These are phyloP conservation scores for Trichoderma koningiopsis DNA, from an alignment of 2,329 filamentous ascomycete species.

Conservation along the genomic window DNA sequence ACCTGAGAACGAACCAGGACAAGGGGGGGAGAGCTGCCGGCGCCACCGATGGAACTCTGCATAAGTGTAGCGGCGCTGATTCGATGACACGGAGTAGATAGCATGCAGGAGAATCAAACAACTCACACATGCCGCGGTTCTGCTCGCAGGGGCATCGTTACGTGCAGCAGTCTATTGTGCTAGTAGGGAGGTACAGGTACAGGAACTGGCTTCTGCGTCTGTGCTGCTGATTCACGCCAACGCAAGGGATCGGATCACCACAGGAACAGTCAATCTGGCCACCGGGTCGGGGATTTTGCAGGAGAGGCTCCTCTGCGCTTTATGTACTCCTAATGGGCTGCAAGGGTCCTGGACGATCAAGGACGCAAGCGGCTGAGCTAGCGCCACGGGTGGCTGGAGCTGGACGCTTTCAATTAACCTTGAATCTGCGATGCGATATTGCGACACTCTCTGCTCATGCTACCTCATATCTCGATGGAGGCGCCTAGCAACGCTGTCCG, in stretches of 20 bases:
- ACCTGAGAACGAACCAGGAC: constrained; percentile 19
- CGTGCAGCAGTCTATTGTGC: constrained; percentile 8
- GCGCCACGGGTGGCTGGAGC: constrained; percentile 16
- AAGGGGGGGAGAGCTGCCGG: constrained; percentile 24
- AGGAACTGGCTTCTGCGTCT: background rate
- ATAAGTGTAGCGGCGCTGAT: constrained; percentile 30
- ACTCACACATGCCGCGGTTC: constrained; percentile 42
- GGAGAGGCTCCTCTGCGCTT: constrained; percentile 9
- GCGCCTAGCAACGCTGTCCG: background rate
- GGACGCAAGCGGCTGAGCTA: constrained; percentile 24
- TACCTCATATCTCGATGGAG: background rate
- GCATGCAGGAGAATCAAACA: constrained; percentile 29
- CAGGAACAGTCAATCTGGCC: constrained; percentile 4
- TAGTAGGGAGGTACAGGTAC: background rate
- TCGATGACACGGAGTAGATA: constrained; percentile 34
- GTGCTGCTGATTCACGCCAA: constrained; percentile 14
- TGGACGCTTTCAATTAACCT: background rate
- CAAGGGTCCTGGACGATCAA: constrained; percentile 27
- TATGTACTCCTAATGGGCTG: constrained; percentile 22
- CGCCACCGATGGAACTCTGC: constrained; percentile 27
- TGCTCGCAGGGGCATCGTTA: constrained; percentile 32
- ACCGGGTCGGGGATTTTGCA: constrained; percentile 17
- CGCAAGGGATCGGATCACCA: constrained; percentile 21
- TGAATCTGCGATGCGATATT: background rate
- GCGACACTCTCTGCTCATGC: constrained; percentile 26